Conservation (phyloP, 371 early-diverging fungal species). For the Actinomortierella ambigua region DNA sequence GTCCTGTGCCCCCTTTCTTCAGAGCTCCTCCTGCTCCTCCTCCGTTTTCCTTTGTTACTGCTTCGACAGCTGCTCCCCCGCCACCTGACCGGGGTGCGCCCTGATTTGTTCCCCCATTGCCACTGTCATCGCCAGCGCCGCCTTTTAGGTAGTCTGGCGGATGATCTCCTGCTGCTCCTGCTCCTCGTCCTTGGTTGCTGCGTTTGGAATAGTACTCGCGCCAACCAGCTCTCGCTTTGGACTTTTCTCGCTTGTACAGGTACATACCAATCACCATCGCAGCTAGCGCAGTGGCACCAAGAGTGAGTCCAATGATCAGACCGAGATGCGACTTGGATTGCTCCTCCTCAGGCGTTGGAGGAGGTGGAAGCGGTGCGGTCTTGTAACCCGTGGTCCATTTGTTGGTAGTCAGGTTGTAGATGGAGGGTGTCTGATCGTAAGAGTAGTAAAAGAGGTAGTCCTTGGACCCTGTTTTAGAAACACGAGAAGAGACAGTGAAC, state of each 20-base stretch:
- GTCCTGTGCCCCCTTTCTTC: too few species aligned
- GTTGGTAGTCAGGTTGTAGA: slow-evolving; percentile 15
- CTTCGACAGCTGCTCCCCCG: too few species aligned
- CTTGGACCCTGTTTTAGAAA: too few species aligned
- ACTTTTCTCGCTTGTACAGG: slow-evolving; percentile 17
- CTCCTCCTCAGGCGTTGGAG: not conserved
- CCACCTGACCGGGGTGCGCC: too few species aligned
- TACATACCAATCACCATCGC: slow-evolving; percentile 4
- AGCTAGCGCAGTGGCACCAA: slow-evolving; percentile 1
- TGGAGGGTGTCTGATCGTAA: not conserved
- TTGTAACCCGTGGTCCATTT: slow-evolving; percentile 15
- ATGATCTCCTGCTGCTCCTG: not conserved
- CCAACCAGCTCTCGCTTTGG: slow-evolving; percentile 4
- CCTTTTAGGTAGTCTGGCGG: too few species aligned
- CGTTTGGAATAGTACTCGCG: too few species aligned
- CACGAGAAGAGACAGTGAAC: too few species aligned
- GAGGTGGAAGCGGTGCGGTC: not conserved
- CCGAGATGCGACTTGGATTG: slow-evolving; percentile 1
- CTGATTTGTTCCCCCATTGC: too few species aligned
- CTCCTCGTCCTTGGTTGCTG: not conserved
- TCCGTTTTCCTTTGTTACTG: too few species aligned
- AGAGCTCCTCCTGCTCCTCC: too few species aligned
- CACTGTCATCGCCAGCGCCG: too few species aligned
- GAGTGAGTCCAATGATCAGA: slow-evolving; percentile 8
- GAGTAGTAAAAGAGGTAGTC: too few species aligned